phyloP scores from a whole-genome alignment of 2,329 filamentous ascomycete species.

The Ascosphaera apis region DNA sequence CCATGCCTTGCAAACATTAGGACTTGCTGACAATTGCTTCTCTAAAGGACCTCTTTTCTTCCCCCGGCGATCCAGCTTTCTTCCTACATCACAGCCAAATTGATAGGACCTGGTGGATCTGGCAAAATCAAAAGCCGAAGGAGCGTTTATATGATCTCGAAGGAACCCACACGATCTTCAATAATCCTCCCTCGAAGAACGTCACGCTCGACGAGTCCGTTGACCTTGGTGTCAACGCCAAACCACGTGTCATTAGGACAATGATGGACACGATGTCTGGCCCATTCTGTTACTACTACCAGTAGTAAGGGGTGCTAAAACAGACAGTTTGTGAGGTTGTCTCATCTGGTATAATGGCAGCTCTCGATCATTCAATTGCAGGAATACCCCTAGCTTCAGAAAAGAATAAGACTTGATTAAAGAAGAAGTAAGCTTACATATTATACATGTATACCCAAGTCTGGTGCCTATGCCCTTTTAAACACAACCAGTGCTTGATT shows the following conservation, averaged over 20 bases:
- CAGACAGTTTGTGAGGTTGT: no score
- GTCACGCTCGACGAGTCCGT: conserved; percentile 10
- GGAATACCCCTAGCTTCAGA: no score
- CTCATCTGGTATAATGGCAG: no score
- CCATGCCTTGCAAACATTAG: background rate
- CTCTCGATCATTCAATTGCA: no score
- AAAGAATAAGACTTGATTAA: no score
- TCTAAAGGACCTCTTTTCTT: conserved; percentile 4
- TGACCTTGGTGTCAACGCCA: conserved; percentile 7
- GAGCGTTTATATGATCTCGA: conserved; percentile 2
- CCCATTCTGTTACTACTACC: conserved; percentile 10
- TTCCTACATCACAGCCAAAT: conserved; percentile 8
- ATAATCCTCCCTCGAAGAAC: conserved; percentile 7
- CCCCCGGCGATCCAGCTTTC: conserved; percentile 7
- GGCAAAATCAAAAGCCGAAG: conserved; percentile 4
- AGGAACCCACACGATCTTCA: conserved; percentile 5
- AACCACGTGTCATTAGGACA: conserved; percentile 5
- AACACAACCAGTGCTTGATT: no score
- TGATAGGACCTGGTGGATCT: conserved; percentile 9
- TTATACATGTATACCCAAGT: no score
- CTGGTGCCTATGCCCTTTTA: no score
- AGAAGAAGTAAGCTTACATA: no score
- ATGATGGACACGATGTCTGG: conserved; percentile 8
- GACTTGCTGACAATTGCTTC: background rate
- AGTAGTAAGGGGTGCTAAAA: no score